These are phyloP conservation scores for Aspergillus campestris DNA, from an alignment of 495 filamentous ascomycete genomes.

Conservation along the genomic window DNA sequence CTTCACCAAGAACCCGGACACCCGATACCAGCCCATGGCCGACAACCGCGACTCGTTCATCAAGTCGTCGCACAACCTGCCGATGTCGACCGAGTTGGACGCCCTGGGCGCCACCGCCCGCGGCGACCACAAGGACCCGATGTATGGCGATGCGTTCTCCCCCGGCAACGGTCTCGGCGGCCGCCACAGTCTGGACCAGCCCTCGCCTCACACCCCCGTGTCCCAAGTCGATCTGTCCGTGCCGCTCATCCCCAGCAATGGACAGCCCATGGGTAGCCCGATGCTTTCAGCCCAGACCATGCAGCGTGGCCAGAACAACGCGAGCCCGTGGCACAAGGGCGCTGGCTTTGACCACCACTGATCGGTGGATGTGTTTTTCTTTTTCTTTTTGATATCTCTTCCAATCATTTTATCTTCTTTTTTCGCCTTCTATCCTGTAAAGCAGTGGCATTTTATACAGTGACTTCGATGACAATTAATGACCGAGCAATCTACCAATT, in stretches of 20 bases:
- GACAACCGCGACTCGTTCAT: slow-evolving; percentile 93
- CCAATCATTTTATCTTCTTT: too few species aligned
- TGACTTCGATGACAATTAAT: too few species aligned
- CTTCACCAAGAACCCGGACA: slow-evolving; percentile 88
- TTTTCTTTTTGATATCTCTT: too few species aligned
- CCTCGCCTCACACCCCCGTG: slow-evolving; percentile 5
- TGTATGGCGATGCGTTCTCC: slow-evolving; percentile 62
- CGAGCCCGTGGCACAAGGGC: too few species aligned
- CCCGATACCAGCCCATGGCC: slow-evolving; percentile 88
- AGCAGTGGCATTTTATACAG: slow-evolving; percentile 5
- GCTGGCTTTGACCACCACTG: too few species aligned
- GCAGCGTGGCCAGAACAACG: too few species aligned
- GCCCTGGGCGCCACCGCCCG: slow-evolving; percentile 86
- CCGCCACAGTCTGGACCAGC: slow-evolving; percentile 11
- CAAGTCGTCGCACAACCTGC: slow-evolving; percentile 69
- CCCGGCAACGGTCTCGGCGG: slow-evolving; percentile 24
- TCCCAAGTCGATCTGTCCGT: slow-evolving; percentile 56
- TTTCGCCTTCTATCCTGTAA: too few species aligned
- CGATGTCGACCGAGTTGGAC: slow-evolving; percentile 80
- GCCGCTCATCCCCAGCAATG: slow-evolving; percentile 46
- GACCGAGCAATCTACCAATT: too few species aligned
- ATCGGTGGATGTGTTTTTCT: too few species aligned
- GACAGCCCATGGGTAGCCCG: background rate
- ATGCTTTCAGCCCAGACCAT: too few species aligned
- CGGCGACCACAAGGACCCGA: slow-evolving; percentile 60